These are phyloP conservation scores for Candida methanosorbosa DNA, from an alignment of 805 yeast genomes.

Conservation along the genomic window DNA sequence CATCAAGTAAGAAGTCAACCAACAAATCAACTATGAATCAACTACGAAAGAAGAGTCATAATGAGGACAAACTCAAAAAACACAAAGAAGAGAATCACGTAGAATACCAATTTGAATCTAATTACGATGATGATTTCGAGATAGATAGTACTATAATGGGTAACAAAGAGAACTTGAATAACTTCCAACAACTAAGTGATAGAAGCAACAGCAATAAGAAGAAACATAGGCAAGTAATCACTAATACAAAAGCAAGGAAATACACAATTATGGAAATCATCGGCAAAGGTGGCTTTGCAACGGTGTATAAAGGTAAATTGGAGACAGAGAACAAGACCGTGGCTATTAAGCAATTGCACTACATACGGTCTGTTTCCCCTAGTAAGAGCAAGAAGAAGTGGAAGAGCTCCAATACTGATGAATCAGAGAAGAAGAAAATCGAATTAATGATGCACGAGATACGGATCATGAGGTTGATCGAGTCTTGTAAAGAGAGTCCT, in stretches of 20 bases:
- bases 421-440: no score
- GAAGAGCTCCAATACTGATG: no score
- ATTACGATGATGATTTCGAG: neutral
- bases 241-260: no score
- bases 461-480: no score
- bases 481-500: neutral
- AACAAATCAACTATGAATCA: no score
- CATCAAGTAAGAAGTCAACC: no score
- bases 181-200: no score
- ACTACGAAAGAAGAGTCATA: no score
- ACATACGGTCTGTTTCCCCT: no score
- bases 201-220: neutral
- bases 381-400: no score
- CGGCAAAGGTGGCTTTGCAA: constrained; percentile 90
- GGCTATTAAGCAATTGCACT: constrained; percentile 19
- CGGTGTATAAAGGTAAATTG: constrained; percentile 45
- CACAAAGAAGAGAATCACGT: neutral
- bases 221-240: neutral
- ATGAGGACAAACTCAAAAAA: no score
- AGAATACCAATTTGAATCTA: neutral
- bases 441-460: no score
- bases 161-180: neutral
- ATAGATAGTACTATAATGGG: neutral
- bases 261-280: constrained; percentile 52
- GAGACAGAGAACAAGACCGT: constrained; percentile 4